A percentile compares a stretch with the other conserved stretches of the same genome.
Conservation (phyloP, 805 yeast genomes). For the Sugiyamaella americana region DNA sequence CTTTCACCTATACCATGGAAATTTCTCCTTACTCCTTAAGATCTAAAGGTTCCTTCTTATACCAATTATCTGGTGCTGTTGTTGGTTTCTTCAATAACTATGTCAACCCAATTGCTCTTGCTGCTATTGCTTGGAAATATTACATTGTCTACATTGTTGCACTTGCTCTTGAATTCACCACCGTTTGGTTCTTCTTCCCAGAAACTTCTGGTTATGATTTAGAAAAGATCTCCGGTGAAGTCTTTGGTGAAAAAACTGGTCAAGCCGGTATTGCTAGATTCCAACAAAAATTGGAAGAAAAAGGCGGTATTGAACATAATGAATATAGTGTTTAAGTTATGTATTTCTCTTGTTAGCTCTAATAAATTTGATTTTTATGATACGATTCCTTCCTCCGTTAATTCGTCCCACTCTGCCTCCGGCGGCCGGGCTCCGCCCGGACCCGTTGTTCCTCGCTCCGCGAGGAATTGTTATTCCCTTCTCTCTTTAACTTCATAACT, state of each 20-base stretch:
- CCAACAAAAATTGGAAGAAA: neutral
- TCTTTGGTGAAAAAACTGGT: slow-evolving; percentile 33
- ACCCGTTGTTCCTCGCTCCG: neutral
- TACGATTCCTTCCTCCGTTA: too few species aligned
- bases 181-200: slow-evolving; percentile 34
- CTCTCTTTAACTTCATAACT: too few species aligned
- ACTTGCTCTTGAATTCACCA: slow-evolving; percentile 28
- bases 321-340: neutral
- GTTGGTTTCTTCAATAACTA: slow-evolving; percentile 29
- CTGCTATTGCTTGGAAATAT: slow-evolving; percentile 39
- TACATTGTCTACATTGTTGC: slow-evolving; percentile 33
- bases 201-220: slow-evolving; percentile 39
- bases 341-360: neutral
- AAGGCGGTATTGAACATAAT: neutral
- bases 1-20: slow-evolving; percentile 21
- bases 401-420: neutral
- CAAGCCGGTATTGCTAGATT: neutral
- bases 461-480: too few species aligned
- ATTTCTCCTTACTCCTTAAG: slow-evolving; percentile 30
- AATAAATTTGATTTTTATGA: neutral
- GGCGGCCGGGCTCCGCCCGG: neutral
- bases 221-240: slow-evolving; percentile 38
- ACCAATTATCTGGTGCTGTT: slow-evolving; percentile 14
- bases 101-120: slow-evolving; percentile 38
- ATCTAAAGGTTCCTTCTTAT: slow-evolving; percentile 38